Percentiles rank a stretch among this genome's conserved stretches.
Evolutionary conservation across 441 rosid species (phyloP).

Genomic region (Pelargonium myrrhifolium): DNA sequence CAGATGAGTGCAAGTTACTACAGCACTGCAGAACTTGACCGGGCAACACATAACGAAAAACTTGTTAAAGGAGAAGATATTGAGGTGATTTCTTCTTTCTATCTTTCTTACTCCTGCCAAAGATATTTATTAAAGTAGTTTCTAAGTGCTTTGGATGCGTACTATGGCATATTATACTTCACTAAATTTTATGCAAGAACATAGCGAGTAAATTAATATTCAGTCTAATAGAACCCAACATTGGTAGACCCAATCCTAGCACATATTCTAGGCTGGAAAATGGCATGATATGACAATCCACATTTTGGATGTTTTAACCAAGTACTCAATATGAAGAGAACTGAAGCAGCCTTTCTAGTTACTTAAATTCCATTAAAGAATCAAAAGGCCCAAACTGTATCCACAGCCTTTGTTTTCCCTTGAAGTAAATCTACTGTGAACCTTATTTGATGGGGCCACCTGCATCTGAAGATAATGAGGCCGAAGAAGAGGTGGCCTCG

Average conservation of each 20-base stretch:
- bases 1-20: conserved; percentile 91
- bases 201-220: not conserved
- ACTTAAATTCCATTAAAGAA: not conserved
- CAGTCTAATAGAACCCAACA: not conserved
- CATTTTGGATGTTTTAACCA: conserved; percentile 1
- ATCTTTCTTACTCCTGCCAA: conserved; percentile 7
- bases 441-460: not conserved
- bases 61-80: conserved; percentile 62
- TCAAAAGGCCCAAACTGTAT: not conserved
- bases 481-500: not conserved
- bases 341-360: not conserved
- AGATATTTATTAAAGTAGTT: not conserved
- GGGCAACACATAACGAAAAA: conserved; percentile 65
- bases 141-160: not conserved
- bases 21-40: conserved; percentile 57
- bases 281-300: not conserved
- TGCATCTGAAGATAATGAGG: not conserved
- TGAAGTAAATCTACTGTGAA: not conserved
- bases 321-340: not conserved
- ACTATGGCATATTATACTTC: not conserved
- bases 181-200: not conserved
- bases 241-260: not conserved
- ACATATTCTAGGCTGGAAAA: not conserved
- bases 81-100: conserved; percentile 44
- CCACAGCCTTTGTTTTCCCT: not conserved